Base-by-base conservation (phyloP, 2,329 filamentous ascomycete species). In the Nigrospora oryzae region DNA sequence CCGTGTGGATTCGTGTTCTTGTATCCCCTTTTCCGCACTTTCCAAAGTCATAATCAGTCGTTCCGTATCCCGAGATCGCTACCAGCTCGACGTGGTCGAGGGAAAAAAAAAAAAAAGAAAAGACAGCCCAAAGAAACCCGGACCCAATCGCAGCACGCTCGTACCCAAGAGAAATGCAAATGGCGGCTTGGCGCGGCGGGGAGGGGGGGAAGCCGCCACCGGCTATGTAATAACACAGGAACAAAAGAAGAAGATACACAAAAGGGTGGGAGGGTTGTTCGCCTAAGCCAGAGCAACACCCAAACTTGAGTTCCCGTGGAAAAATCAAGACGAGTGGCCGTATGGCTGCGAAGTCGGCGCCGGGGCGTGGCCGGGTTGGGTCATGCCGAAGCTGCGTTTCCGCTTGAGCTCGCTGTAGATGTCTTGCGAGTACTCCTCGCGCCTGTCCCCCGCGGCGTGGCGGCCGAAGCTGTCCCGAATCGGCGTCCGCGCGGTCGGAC, bases 381-480 rank as follows among this genome's bases (percentile, higher is more conserved):
- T 31, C 19, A 42, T 36, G 37, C 57, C 60, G 50, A 60, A 57
- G 48, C 57, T 61, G 28, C 59, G 54, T 49, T 61, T 60, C 17
- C 58, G 55, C 46, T 61, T 59, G 40, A 59, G 38, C 34, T 51
- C 53, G 46, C 51, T 43, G 35, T 56, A 43, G 17, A 52, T 53
- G 32, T 59, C 58, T 32, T 56, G 56, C 2, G 54, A 53, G 42
- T 59, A 58, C n/a, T 59, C 58, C 14, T 58, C 58, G 34, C 40
- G 49, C 49, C 59, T 59, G 37, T 57, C 57, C 31, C 46, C 50
- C 36, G 59, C 30, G 44, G 62, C 51, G 7, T 63, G 59, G 40
- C 62, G 60, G 14, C 63, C 60, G 49, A 73, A 74, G 0, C 63
- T 61, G 47, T 72, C 70, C 45, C 69, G 62, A 58, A 73, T 69